These are phyloP conservation scores for Pyropia haitanensis DNA, from an alignment of 23 red algal species.

Conservation along the genomic window DNA sequence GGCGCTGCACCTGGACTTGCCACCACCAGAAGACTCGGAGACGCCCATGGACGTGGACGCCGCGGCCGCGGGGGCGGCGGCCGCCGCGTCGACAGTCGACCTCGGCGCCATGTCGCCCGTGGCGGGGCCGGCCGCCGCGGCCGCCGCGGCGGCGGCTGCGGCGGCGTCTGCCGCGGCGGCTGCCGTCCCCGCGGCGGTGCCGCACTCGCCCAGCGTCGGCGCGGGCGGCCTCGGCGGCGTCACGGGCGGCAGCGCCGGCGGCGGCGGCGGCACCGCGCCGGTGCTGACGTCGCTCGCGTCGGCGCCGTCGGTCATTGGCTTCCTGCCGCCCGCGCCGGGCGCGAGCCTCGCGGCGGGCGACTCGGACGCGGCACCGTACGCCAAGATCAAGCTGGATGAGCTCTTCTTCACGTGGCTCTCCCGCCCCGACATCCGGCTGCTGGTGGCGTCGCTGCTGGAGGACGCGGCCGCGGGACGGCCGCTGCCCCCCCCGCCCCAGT, in stretches of 20 bases:
- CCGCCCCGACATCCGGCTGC: conserved; percentile 32
- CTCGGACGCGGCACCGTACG: conserved; percentile 47
- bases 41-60: too few species aligned
- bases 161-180: not conserved
- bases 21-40: too few species aligned
- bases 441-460: conserved; percentile 27
- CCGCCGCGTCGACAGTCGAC: too few species aligned
- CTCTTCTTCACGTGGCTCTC: conserved; percentile 59
- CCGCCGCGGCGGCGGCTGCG: not conserved
- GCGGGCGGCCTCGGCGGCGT: not conserved
- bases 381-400: conserved; percentile 73
- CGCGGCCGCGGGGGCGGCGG: too few species aligned
- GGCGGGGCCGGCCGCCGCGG: not conserved
- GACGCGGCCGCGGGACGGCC: conserved; percentile 22
- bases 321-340: too few species aligned
- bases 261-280: not conserved
- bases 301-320: too few species aligned
- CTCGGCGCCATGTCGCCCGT: not conserved
- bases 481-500: not conserved
- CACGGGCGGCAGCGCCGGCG: not conserved
- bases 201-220: not conserved
- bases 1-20: too few species aligned
- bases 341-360: too few species aligned
- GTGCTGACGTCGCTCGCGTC: not conserved
- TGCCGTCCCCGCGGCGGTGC: conserved; percentile 3